Evolutionary conservation across 306 rosid species (phyloP), one percentile per base, ranked within the genome.

Genomic region (Urtica urens): DNA sequence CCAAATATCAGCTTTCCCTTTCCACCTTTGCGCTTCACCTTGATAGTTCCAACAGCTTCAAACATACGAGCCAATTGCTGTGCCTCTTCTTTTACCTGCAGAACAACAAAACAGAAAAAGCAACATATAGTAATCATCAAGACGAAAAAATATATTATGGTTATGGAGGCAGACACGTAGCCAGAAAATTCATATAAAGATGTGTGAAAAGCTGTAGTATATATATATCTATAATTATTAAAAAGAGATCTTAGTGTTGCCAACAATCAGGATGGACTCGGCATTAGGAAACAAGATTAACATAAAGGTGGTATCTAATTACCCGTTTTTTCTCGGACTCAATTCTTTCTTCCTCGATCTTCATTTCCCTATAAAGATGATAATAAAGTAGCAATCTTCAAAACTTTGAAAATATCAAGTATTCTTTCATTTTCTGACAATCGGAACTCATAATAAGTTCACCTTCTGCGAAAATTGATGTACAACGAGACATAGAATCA

Each of bases 1-100:
- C 99, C 99, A 39, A 85, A 90, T 33, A 90, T 90, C 63, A 70
- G 94, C 66, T 85, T 85, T 62, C 99, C 99, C 66, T 85, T 90
- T 56, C 95, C 94, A 51, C 94, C 99, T 77, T 81, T 90, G 53
- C 99, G 94, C 73, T 73, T 90, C 63, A 90, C 99, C 78, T 82
- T 81, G 68, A 90, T 85, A 71, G 80, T 81, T 60, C 95, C 99
- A 53, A 77, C 86, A 39, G 99, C 69, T 77, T 90, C 94, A 53
- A 85, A 81, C 44, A 82, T 71, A 34, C 57, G 64, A 55, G 99
- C 99, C 58, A 90, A 86, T 56, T 90, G 96, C 8, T 68, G 85
- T 5, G 99, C 99, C 75, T 85, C 99, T 56, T 82, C 99, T 79
- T 75, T 82, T 45, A 77, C 99, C 99, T 82, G 66, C 48, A 57